Evolutionary conservation across 306 rosid species (phyloP).

Genomic region (Pachyrhizus erosus): DNA sequence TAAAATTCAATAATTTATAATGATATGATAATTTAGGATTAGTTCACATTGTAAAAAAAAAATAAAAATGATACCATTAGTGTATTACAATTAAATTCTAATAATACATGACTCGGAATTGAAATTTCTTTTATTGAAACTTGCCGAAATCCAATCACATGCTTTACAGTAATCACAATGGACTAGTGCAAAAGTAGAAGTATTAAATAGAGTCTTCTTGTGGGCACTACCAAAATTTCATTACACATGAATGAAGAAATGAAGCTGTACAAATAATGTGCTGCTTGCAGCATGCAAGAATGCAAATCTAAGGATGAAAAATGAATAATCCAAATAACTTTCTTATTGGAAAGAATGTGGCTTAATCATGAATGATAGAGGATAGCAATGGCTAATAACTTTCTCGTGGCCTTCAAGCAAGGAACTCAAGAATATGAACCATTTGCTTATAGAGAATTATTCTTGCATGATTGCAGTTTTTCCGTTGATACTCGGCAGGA

Average conservation of each 20-base stretch:
- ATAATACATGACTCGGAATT: constrained; percentile 9
- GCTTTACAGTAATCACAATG: constrained; percentile 45
- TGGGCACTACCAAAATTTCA: constrained; percentile 86
- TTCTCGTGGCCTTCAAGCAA: constrained; percentile 39
- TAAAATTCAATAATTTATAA: too few species aligned
- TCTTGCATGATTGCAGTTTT: constrained; percentile 52
- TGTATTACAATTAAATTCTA: too few species aligned
- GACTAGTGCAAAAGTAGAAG: constrained; percentile 39
- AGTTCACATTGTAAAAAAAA: too few species aligned
- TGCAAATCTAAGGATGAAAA: constrained; percentile 56
- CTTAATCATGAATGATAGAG: constrained; percentile 31
- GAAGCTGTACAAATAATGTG: constrained; percentile 84
- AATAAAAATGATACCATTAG: neutral
- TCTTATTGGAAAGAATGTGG: constrained; percentile 77
- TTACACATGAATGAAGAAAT: constrained; percentile 90
- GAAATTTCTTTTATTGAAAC: constrained; percentile 36
- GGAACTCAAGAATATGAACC: constrained; percentile 37
- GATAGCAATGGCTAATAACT: constrained; percentile 48
- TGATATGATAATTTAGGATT: too few species aligned
- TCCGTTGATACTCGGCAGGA: constrained; percentile 43
- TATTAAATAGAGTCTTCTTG: constrained; percentile 46
- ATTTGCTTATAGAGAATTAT: constrained; percentile 34
- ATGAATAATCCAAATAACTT: constrained; percentile 57
- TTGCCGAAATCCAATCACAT: constrained; percentile 47
- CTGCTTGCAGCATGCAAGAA: constrained; percentile 61